Base-by-base conservation (phyloP, 768 basidiomycete genomes). In the Artomyces pyxidatus region DNA sequence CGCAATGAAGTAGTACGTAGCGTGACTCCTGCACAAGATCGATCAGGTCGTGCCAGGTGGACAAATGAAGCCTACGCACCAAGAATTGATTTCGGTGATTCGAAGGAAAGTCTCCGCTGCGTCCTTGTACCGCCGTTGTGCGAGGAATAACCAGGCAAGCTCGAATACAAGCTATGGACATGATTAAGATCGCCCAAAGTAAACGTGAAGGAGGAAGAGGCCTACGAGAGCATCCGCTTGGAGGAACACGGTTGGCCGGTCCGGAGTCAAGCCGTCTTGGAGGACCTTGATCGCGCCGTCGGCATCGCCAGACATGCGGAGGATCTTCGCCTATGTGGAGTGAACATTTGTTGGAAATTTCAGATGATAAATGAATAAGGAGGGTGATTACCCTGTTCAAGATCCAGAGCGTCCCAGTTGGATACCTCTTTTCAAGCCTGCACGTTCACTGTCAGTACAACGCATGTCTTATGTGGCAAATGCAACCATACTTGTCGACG, bases 131-230 rank as follows among this genome's bases (percentile, higher is more conserved):
- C 74, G 69, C 46, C 81, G 65, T 49, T 84, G 73, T 1, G 78
- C 71, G 3, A 89, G 70, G 1, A 85, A 63, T 14, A 80, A 81
- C 87, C 88, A 89, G 0, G 83, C 85, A 3, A 90, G 71, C 62
- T 90, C 88, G 54, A 87, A 89, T 12, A 77, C 70, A 6, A 89
- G 71, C 83, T 86, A 49, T n/a, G n/a, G n/a, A n/a, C n/a, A n/a
- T n/a, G 12, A n/a, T 23, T 16, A 37, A 14, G n/a, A 22, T 16
- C 49, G 19, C 29, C 19, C 25, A 6, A 39, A n/a, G 44, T 28
- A 47, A 11, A 27, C 16, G 45, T 26, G 19, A 30, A 25, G 16
- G 14, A 3, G 37, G 19, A 19, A 37, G 14, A 28, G 17, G 23
- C 19, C 17, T 60, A 85, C 85, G 58, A 88, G 61, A 17, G 81